Evolutionary conservation across 176 grass and related monocot species (phyloP).

Genomic region (Aegilops speltoides): DNA sequence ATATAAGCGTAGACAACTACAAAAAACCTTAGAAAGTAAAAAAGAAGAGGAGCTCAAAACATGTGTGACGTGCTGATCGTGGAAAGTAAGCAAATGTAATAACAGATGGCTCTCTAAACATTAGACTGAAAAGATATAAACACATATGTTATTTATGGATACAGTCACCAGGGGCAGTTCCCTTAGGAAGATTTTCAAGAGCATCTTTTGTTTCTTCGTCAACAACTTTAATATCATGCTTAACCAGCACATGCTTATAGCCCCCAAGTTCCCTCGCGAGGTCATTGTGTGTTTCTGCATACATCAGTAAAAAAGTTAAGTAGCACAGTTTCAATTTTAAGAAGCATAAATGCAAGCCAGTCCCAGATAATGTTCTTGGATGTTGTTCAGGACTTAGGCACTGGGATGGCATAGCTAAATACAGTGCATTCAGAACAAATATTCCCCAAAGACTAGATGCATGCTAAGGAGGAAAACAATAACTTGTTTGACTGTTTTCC

Average conservation of each 20-base stretch:
- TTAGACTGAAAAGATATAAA: slow-evolving; percentile 6
- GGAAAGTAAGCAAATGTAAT: neutral
- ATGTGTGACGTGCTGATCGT: neutral
- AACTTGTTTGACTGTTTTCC: neutral
- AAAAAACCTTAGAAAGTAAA: neutral
- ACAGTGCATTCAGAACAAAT: neutral
- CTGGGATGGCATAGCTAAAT: neutral
- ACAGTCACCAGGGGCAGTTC: slow-evolving; percentile 74
- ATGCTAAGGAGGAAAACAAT: neutral
- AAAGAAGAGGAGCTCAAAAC: neutral
- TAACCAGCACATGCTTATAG: slow-evolving; percentile 70
- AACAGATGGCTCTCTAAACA: neutral
- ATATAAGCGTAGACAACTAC: neutral
- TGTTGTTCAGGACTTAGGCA: slow-evolving; percentile 1
- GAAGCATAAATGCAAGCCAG: slow-evolving; percentile 5
- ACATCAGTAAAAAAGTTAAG: slow-evolving; percentile 8
- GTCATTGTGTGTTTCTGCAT: slow-evolving; percentile 73
- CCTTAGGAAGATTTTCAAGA: slow-evolving; percentile 64
- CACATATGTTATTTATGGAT: slow-evolving; percentile 49
- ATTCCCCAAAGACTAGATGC: neutral
- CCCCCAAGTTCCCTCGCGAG: slow-evolving; percentile 84
- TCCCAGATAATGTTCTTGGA: neutral
- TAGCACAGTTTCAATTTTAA: neutral
- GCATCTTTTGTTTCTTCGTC: slow-evolving; percentile 43
- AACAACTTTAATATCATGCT: slow-evolving; percentile 74